Conservation (phyloP, 225 moss, liverwort and hornwort genomes). For the Climacium dendroides region DNA sequence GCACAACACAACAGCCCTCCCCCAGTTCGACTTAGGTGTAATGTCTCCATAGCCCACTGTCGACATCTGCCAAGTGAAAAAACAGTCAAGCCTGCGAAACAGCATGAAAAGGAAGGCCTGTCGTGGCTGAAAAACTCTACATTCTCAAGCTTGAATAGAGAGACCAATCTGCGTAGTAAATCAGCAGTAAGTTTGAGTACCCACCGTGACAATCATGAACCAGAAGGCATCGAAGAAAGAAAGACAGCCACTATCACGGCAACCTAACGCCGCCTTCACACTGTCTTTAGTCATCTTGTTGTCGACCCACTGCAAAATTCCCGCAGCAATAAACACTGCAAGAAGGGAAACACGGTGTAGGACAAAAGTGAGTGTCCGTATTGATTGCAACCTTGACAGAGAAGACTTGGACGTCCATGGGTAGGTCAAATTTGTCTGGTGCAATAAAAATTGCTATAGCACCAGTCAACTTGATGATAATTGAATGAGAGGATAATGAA, state of each 20-base stretch:
- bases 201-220: constrained; percentile 81
- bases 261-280: constrained; percentile 22
- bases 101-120: background rate
- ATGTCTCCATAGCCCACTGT: constrained; percentile 96
- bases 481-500: background rate
- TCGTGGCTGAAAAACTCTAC: background rate
- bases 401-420: background rate
- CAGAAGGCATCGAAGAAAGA: constrained; percentile 73
- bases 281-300: constrained; percentile 36
- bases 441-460: background rate
- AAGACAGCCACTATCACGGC: constrained; percentile 52
- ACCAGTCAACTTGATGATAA: background rate
- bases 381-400: background rate
- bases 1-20: constrained; percentile 46
- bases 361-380: background rate
- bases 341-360: background rate
- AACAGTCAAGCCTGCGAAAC: background rate
- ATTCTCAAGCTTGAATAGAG: background rate
- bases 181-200: background rate
- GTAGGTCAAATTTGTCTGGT: background rate
- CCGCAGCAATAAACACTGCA: constrained; percentile 90
- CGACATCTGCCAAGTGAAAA: constrained; percentile 51
- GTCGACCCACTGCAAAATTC: constrained; percentile 86
- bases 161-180: background rate
- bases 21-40: constrained; percentile 52